Evolutionary conservation across 768 basidiomycete genomes (phyloP), one percentile per base, ranked within the genome.

Genomic region (Mycena latifolia): DNA sequence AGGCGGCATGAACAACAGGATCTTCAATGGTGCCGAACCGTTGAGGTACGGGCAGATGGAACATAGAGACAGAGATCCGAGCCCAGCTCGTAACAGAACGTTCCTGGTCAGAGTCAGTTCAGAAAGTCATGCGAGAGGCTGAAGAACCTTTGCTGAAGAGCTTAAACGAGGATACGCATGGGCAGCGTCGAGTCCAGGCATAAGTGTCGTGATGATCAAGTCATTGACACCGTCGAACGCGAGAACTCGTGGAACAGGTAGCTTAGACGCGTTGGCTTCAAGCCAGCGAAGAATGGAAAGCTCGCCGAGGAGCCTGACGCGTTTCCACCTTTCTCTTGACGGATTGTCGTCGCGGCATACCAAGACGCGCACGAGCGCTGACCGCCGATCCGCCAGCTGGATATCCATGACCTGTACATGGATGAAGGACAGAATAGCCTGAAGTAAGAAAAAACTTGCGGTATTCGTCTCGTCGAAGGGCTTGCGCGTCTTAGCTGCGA

Each of bases 81-180:
- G 61, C 61, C 61, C 61, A 56, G 35, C 61, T 63, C 27, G 11
- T 10, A 22, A 63, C 61, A 3, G 61, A 55, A 46, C 41, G 33
- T 55, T 63, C 53, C 53, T 55, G 54, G 15, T 28, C 46, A 35
- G 39, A 29, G 3, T n/a, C 5, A 27, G 35, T 27, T 25, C 33
- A 22, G 9, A 37, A 14, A 18, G 29, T 35, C 18, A 43, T 46
- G 33, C 2, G 24, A 47, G 24, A 37, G 20, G 18, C 14, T 9
- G 31, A 41, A 25, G 3, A 15, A 37, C 61, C 52, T 47, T 62
- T 37, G 53, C 43, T 22, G 43, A 5, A 25, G 53, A 3, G 25
- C 39, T 55, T 24, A 62, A 24, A 22, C 46, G 53, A 47, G 61
- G 61, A 35, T 62, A 62, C 22, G 53, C 33, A 47, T 62, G 61